Percentiles rank a stretch among this genome's conserved stretches.
Evolutionary conservation across 805 yeast genomes (phyloP).

Genomic region (Suhomyces canberraensis): DNA sequence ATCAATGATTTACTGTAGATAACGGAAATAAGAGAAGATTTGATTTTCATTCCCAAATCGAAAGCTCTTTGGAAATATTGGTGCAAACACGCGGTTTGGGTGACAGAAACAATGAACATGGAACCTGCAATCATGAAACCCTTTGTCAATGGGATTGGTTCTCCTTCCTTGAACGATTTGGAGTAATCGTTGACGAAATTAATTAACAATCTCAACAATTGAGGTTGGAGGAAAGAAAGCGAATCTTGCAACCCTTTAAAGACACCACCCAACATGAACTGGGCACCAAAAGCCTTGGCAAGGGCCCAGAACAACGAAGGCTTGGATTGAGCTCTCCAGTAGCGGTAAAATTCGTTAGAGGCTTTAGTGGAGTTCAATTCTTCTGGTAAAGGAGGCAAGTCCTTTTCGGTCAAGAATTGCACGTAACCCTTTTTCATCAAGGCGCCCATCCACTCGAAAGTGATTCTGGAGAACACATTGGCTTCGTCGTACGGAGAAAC

Average conservation of each 20-base stretch:
- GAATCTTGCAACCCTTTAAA: slow-evolving; percentile 74
- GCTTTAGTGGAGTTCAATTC: slow-evolving; percentile 56
- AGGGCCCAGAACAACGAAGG: slow-evolving; percentile 63
- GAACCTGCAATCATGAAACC: slow-evolving; percentile 74
- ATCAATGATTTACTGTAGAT: slow-evolving; percentile 67
- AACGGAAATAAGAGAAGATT: slow-evolving; percentile 62
- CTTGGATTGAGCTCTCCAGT: slow-evolving; percentile 58
- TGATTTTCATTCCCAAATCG: slow-evolving; percentile 74
- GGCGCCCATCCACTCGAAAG: slow-evolving; percentile 89
- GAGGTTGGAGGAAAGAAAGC: slow-evolving; percentile 85
- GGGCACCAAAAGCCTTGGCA: slow-evolving; percentile 67
- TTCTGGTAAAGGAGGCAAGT: slow-evolving; percentile 76
- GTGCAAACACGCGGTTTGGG: slow-evolving; percentile 74
- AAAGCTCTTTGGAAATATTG: slow-evolving; percentile 75
- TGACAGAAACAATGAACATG: slow-evolving; percentile 73
- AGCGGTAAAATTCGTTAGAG: slow-evolving; percentile 45
- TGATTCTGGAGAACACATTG: slow-evolving; percentile 69
- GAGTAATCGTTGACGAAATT: slow-evolving; percentile 44
- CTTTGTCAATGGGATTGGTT: slow-evolving; percentile 58
- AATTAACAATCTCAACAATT: slow-evolving; percentile 65
- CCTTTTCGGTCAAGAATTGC: slow-evolving; percentile 52
- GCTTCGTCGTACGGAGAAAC: slow-evolving; percentile 42
- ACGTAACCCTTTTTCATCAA: slow-evolving; percentile 76
- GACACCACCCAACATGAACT: slow-evolving; percentile 65
- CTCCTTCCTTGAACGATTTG: slow-evolving; percentile 31